Base-by-base conservation (phyloP, 306 rosid species). In the Quercus parvula region DNA sequence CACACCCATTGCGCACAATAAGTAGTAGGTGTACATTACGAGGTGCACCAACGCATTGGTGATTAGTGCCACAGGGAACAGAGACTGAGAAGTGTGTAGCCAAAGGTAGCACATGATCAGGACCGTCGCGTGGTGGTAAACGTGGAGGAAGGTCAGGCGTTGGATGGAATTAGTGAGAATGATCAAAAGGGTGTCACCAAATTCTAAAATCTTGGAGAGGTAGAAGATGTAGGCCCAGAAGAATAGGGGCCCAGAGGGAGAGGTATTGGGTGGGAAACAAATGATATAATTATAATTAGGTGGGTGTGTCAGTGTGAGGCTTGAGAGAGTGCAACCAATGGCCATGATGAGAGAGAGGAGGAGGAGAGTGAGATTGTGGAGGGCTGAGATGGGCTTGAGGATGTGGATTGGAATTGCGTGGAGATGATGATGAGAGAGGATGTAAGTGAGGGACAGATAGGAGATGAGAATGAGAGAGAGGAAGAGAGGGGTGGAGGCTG, bases 211-310 rank as follows among this genome's bases (percentile, higher is more conserved):
- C 66, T 95, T 95, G 55, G 98, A 95, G 85, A 95, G 89, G 96
- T 95, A 93, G 86, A 91, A 92, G 73, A 93, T 18, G 90, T 95
- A 87, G 44, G 93, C 99, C 99, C 99, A 95, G 87, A 95, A 95
- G 84, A 95, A 95, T 75, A 90, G 87, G 5, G 98, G 98, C 3
- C 98, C 98, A 3, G 52, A 64, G 31, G 92, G 91, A 1, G 70
- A 51, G 61, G 92, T 89, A 3, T 70, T 20, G 6, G 84, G 87
- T 0, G 97, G 95, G 89, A 90, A 77, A 78, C 97, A 94, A 77
- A 92, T 6, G 82, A 84, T 55, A 82, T 78, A 85, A 62, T 31
- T 85, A 76, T 0, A 38, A 41, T 41, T 41, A 76, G 87, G 71
- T 79, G 57, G 85, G 87, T 0, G 88, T 80, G 75, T 83, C 7